Conservation (phyloP, 2,329 filamentous ascomycete genomes). For the Exophiala spinifera region DNA sequence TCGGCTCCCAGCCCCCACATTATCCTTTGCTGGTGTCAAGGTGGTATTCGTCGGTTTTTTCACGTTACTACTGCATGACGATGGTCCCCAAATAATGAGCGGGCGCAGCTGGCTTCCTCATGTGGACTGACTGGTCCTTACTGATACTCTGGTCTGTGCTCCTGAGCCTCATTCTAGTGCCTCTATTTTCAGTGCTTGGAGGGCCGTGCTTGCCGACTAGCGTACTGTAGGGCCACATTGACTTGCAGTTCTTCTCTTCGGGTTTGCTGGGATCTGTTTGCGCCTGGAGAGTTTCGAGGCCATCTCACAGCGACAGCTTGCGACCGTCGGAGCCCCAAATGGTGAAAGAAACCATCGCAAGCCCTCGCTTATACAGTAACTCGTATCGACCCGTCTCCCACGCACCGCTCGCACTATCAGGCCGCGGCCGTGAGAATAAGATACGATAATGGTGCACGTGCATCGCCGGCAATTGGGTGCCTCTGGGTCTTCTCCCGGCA, state of each 20-base stretch:
- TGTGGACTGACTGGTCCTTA: neutral
- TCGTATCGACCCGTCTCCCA: neutral
- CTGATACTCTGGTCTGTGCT: neutral
- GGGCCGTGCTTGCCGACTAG: neutral
- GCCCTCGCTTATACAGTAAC: neutral
- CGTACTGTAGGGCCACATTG: neutral
- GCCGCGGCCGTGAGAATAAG: neutral
- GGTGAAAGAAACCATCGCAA: neutral
- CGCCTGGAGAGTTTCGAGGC: neutral
- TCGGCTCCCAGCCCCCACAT: too few species aligned
- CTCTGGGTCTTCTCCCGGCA: neutral
- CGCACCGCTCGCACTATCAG: neutral
- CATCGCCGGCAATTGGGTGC: neutral
- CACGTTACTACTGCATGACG: neutral
- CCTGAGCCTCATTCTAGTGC: neutral
- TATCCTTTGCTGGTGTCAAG: neutral
- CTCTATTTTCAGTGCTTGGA: neutral
- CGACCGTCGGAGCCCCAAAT: neutral
- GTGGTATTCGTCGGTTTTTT: neutral
- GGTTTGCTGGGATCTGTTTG: neutral
- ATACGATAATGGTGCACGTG: neutral
- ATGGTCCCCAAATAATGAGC: neutral
- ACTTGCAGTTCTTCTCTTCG: neutral
- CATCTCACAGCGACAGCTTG: neutral
- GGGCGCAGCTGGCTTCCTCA: neutral